Base-by-base conservation (phyloP, 1,284 basidiomycete species). In the Limonomyces culmigenus region DNA sequence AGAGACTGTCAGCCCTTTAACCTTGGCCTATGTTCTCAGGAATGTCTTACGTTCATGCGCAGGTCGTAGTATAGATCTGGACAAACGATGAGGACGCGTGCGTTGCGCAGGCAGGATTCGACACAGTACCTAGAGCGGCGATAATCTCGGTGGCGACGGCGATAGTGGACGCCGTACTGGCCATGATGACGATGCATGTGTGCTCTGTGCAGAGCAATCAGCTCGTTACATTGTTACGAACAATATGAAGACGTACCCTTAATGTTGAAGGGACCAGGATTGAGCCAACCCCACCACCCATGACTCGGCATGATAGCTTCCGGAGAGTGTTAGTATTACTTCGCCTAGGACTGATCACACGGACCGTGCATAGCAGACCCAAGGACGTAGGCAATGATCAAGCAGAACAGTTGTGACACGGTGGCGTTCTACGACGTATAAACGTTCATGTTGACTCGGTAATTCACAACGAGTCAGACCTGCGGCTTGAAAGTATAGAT, bases 211-310 rank as follows among this genome's bases (percentile, higher is more conserved):
- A n/a, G 25, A 8, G n/a, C 25, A n/a, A 8, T 8, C n/a, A n/a
- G 25, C n/a, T 8, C 8, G 25, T 8, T 27, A 27, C 10, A n/a
- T 27, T 8, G 10, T 8, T n/a, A 8, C 8, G 25, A 27, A 8
- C 8, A 27, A 27, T 27, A n/a, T n/a, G 25, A 8, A 8, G 25
- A n/a, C 25, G 25, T n/a, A 8, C 8, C 25, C 52, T 37, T 29
- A 54, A 52, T 62, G 47, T 58, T 59, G 50, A 64, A 65, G 3
- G 60, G 59, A 1, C 62, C 62, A 1, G 62, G 60, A 38, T 63
- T 62, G 38, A 66, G 45, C 38, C 46, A 59, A 12, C 48, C 39
- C 47, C 57, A 59, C 32, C 50, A 38, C 6, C 58, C 59, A 12
- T 41, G 42, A 4, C 45, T 47, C 2, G 58, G 58, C 5, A 59